phyloP scores from a whole-genome alignment of 78 protist genomes.

The Dictyostelium brefeldianum region DNA sequence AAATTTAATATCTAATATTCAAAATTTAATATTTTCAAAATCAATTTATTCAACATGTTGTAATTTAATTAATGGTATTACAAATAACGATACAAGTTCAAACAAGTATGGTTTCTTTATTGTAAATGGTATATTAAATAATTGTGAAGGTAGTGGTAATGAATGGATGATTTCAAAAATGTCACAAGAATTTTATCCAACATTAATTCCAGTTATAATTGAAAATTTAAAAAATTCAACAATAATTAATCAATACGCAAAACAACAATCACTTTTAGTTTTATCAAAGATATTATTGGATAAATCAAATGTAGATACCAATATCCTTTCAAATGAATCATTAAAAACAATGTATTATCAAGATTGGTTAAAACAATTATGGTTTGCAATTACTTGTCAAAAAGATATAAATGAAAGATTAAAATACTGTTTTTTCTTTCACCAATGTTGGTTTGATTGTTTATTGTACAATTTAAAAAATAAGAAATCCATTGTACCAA shows the following conservation, averaged over 20 bases:
- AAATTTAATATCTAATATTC: background rate
- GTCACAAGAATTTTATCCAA: constrained; percentile 4
- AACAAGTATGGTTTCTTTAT: constrained; percentile 1
- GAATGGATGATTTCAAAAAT: background rate
- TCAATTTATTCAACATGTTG: background rate
- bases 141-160: background rate
- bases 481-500: background rate
- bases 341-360: background rate
- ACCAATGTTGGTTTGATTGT: constrained; percentile 20
- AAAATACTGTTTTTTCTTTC: constrained; percentile 38
- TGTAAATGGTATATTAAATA: constrained; percentile 1
- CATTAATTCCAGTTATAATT: constrained; percentile 17
- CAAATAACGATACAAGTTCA: background rate
- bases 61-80: background rate
- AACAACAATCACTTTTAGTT: constrained; percentile 35
- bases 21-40: constrained; percentile 12
- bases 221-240: constrained; percentile 22
- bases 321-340: background rate
- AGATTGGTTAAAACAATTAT: constrained; percentile 30
- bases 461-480: background rate
- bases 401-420: constrained; percentile 39
- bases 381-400: constrained; percentile 18
- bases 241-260: constrained; percentile 2
- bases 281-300: background rate
- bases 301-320: background rate